These are phyloP conservation scores for Hapsidospora chrysogenum DNA, from an alignment of 495 filamentous ascomycete genomes.

Conservation along the genomic window DNA sequence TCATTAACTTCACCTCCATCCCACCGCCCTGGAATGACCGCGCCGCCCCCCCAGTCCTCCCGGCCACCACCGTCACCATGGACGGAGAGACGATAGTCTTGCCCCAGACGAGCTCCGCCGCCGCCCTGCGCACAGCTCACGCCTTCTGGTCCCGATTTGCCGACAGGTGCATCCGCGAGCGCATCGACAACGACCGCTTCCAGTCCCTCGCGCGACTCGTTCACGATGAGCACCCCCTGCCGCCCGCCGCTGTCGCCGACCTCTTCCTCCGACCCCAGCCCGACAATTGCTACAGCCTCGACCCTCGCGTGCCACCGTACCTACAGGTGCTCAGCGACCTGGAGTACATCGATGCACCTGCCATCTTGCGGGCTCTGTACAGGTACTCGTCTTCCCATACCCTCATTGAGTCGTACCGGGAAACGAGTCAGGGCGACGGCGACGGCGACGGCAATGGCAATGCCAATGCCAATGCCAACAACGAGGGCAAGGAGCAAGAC, in stretches of 20 bases:
- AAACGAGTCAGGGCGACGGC: slow-evolving; percentile 1
- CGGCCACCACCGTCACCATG: no score
- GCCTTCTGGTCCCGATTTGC: slow-evolving; percentile 29
- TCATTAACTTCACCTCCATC: no score
- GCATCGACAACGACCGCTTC: slow-evolving; percentile 30
- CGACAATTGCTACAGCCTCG: slow-evolving; percentile 32
- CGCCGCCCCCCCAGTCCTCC: no score
- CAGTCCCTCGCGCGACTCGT: slow-evolving; percentile 21
- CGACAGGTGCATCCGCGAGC: slow-evolving; percentile 21
- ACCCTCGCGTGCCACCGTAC: slow-evolving; percentile 48
- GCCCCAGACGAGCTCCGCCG: no score
- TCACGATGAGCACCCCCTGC: slow-evolving; percentile 23
- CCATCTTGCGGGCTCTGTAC: slow-evolving; percentile 40
- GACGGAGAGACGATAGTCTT: no score
- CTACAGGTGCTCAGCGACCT: slow-evolving; percentile 39
- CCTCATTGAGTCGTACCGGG: slow-evolving; percentile 4
- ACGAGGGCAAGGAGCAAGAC: slow-evolving; percentile 5
- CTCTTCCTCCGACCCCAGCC: slow-evolving; percentile 38
- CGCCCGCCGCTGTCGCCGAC: slow-evolving; percentile 33
- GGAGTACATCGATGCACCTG: slow-evolving; percentile 33
- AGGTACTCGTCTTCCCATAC: slow-evolving; percentile 37
- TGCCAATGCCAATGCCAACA: no score
- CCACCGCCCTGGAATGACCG: no score
- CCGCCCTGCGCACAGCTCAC: neutral
- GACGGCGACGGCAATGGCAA: slow-evolving; percentile 12